Conservation (phyloP, 805 yeast genomes). For the Blastobotrys robertii region DNA sequence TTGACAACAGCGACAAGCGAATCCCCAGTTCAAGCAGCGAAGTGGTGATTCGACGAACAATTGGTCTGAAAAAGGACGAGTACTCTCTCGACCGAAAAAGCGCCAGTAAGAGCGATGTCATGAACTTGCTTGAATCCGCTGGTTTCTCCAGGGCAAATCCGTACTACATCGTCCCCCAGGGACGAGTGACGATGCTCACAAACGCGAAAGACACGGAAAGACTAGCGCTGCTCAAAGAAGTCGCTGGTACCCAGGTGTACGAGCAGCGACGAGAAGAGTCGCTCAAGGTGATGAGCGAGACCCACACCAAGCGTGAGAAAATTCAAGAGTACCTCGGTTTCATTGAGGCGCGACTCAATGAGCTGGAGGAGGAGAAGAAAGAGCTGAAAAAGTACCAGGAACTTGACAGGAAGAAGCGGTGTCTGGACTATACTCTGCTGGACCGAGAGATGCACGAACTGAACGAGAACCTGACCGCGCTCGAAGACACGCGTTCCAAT, state of each 20-base stretch:
- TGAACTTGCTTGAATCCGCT: conserved; percentile 77
- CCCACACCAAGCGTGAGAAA: conserved; percentile 58
- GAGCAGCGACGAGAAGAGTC: conserved; percentile 76
- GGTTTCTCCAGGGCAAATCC: conserved; percentile 89
- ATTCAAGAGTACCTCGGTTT: conserved; percentile 64
- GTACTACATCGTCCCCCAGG: conserved; percentile 95
- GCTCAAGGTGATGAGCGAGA: conserved; percentile 63
- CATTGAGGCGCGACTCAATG: conserved; percentile 62
- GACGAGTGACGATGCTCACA: conserved; percentile 77
- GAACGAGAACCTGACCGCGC: conserved; percentile 45
- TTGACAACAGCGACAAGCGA: conserved; percentile 70
- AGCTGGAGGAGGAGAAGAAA: conserved; percentile 69
- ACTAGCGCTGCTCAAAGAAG: conserved; percentile 70
- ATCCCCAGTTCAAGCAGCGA: conserved; percentile 62
- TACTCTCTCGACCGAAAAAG: conserved; percentile 73
- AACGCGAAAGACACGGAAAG: conserved; percentile 84
- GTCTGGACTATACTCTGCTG: conserved; percentile 62
- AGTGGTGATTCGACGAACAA: conserved; percentile 72
- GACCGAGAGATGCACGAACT: conserved; percentile 67
- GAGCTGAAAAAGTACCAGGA: conserved; percentile 64
- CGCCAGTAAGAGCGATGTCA: conserved; percentile 70
- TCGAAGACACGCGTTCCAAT: conserved; percentile 32
- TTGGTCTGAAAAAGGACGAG: conserved; percentile 89
- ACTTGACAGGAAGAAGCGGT: conserved; percentile 57
- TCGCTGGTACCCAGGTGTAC: conserved; percentile 90